Percentiles rank a stretch among this genome's conserved stretches.
phyloP scores from a whole-genome alignment of 73 alveolate genomes.

The Paramecium bursaria region DNA sequence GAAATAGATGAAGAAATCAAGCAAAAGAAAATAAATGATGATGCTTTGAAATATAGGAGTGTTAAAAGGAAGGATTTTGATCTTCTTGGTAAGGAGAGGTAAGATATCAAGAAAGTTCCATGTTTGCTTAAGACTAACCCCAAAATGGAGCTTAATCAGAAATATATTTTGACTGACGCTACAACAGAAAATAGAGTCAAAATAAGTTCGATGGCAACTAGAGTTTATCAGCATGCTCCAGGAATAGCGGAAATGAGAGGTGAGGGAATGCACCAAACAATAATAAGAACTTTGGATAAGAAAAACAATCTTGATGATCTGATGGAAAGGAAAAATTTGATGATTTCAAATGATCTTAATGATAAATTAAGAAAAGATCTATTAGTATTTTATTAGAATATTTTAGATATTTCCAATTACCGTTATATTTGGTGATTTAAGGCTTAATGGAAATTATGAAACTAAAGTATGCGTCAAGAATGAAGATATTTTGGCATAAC shows the following conservation, averaged over 20 bases:
- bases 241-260: constrained; percentile 92
- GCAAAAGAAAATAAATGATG: constrained; percentile 65
- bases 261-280: constrained; percentile 96
- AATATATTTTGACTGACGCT: constrained; percentile 93
- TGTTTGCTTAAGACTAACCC: constrained; percentile 79
- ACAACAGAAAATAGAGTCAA: constrained; percentile 95
- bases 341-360: constrained; percentile 96
- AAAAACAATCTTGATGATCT: constrained; percentile 93
- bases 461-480: constrained; percentile 73
- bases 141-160: constrained; percentile 93
- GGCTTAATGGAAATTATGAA: constrained; percentile 76
- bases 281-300: constrained; percentile 91
- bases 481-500: constrained; percentile 84
- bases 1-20: constrained; percentile 72
- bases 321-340: constrained; percentile 91
- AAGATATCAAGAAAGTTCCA: constrained; percentile 75
- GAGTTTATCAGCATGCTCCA: constrained; percentile 96
- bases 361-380: constrained; percentile 85
- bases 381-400: constrained; percentile 61
- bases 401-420: constrained; percentile 76
- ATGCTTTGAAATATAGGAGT: constrained; percentile 59
- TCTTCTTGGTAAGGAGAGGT: constrained; percentile 81
- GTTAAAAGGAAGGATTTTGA: constrained; percentile 83
- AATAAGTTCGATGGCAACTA: constrained; percentile 92
- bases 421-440: constrained; percentile 76